These are phyloP conservation scores for Melampsora larici-populina DNA, from an alignment of 1,284 basidiomycete species.

Conservation along the genomic window DNA sequence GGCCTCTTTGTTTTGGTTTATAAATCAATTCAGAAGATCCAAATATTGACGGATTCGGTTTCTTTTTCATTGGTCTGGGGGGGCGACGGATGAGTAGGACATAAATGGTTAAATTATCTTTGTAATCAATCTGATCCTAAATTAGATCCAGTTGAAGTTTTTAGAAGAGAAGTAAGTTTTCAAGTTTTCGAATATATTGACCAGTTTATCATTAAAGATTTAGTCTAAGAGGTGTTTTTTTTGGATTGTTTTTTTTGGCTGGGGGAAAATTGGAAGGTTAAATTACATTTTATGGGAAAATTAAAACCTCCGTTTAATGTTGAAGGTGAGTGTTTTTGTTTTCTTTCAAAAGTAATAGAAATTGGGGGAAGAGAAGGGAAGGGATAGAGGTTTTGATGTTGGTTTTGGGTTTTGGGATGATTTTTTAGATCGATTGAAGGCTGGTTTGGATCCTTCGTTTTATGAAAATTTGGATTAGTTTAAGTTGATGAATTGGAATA, in stretches of 20 bases:
- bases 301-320: constrained; percentile 53
- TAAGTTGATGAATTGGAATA: too few species aligned
- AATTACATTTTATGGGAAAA: constrained; percentile 51
- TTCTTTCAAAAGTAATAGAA: neutral
- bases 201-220: too few species aligned
- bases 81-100: constrained; percentile 47
- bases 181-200: too few species aligned
- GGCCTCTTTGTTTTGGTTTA: neutral
- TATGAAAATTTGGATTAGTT: constrained; percentile 50
- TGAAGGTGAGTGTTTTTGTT: constrained; percentile 27
- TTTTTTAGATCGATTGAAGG: constrained; percentile 48
- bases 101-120: constrained; percentile 53
- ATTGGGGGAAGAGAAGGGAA: neutral
- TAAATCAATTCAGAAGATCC: neutral
- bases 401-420: neutral
- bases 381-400: constrained; percentile 3
- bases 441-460: constrained; percentile 52
- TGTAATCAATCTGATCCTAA: constrained; percentile 47
- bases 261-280: constrained; percentile 11
- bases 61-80: too few species aligned
- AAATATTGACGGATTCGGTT: neutral
- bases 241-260: neutral
- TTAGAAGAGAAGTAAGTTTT: constrained; percentile 48
- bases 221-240: too few species aligned
- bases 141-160: constrained; percentile 50